phyloP scores from a whole-genome alignment of 306 rosid species.

The Dryas drummondii region DNA sequence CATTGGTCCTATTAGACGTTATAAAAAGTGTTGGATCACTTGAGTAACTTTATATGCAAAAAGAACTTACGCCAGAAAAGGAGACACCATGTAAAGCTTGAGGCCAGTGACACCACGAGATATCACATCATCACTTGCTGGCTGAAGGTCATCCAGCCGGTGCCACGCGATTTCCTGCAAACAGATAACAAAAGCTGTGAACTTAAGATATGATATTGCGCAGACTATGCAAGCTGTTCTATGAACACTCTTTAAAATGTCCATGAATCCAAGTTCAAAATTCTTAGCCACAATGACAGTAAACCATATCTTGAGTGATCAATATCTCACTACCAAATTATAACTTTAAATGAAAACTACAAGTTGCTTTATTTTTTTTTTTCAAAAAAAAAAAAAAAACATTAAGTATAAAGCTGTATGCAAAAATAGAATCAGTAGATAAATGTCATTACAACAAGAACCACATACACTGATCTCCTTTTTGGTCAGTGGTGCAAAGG shows the following conservation, averaged over 20 bases:
- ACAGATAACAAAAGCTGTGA: slow-evolving; percentile 23
- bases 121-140: slow-evolving; percentile 80
- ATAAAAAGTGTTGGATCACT: slow-evolving; percentile 8
- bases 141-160: slow-evolving; percentile 82
- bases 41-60: slow-evolving; percentile 13
- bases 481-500: slow-evolving; percentile 93
- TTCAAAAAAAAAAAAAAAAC: not conserved
- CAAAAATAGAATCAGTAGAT: slow-evolving; percentile 2
- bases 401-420: not conserved
- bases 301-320: not conserved
- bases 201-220: slow-evolving; percentile 26
- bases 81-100: slow-evolving; percentile 98
- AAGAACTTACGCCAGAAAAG: slow-evolving; percentile 78
- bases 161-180: slow-evolving; percentile 98
- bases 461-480: slow-evolving; percentile 96
- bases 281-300: not conserved
- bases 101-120: slow-evolving; percentile 94
- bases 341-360: not conserved
- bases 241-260: not conserved
- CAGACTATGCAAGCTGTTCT: not conserved
- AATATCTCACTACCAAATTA: not conserved
- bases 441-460: slow-evolving; percentile 9
- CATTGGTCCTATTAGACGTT: slow-evolving; percentile 27
- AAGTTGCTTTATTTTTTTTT: not conserved
- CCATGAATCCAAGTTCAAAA: not conserved